Evolutionary conservation across 2,329 filamentous ascomycete genomes (phyloP).

Genomic region (Xylariaceae sp.): DNA sequence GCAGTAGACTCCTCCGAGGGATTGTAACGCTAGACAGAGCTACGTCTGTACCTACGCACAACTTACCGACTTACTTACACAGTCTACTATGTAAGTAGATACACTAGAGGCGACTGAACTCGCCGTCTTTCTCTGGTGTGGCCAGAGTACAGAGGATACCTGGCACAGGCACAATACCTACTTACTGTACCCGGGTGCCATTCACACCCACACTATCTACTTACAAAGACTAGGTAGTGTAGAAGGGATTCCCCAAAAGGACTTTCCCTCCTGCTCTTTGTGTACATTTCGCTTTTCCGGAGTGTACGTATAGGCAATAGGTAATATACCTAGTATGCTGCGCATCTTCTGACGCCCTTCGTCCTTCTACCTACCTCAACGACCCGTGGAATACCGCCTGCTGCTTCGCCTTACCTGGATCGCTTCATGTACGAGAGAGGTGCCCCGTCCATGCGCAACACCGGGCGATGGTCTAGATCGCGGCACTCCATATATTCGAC

Average conservation of each 20-base stretch:
- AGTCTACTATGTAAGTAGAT: too few species aligned
- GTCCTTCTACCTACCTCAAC: neutral
- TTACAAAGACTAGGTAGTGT: slow-evolving; percentile 1
- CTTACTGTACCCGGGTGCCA: too few species aligned
- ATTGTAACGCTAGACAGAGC: too few species aligned
- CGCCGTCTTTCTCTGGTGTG: too few species aligned
- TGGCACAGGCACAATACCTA: too few species aligned
- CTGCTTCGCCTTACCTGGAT: slow-evolving; percentile 9
- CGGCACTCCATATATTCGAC: slow-evolving; percentile 1
- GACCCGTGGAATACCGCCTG: slow-evolving; percentile 4
- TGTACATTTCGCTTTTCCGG: slow-evolving; percentile 9
- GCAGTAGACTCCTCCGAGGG: too few species aligned
- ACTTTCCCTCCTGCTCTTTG: slow-evolving; percentile 15
- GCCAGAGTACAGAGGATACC: too few species aligned
- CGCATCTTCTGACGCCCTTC: slow-evolving; percentile 1
- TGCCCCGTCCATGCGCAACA: slow-evolving; percentile 22
- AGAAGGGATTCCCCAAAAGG: slow-evolving; percentile 15
- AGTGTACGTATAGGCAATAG: neutral
- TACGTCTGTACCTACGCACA: too few species aligned
- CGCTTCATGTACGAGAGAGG: slow-evolving; percentile 25
- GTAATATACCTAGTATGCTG: neutral
- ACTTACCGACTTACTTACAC: too few species aligned
- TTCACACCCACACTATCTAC: too few species aligned
- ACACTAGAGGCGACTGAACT: too few species aligned
- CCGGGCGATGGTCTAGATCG: slow-evolving; percentile 18